Evolutionary conservation across 73 alveolate species (phyloP).

Genomic region (Uronychia setigera): DNA sequence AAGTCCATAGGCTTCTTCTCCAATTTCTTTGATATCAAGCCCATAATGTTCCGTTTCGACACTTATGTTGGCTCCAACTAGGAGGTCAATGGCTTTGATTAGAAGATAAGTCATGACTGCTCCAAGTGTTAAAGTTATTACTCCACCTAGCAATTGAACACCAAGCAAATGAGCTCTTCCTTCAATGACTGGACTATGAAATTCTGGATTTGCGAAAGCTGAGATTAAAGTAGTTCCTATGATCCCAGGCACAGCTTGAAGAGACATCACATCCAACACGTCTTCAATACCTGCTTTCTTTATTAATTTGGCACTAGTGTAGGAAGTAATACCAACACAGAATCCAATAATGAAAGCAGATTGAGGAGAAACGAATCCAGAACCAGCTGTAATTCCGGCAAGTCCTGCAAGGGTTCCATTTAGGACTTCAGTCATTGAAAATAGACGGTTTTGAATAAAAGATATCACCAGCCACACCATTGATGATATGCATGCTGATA

Average conservation of each 20-base stretch:
- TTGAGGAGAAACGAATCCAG: background rate
- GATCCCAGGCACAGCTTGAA: background rate
- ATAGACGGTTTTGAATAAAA: background rate
- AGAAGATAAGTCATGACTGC: background rate
- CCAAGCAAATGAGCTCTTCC: background rate
- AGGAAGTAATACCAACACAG: background rate
- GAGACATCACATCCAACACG: background rate
- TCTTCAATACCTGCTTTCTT: background rate
- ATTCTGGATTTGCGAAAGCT: background rate
- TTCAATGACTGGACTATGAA: background rate
- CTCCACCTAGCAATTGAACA: background rate
- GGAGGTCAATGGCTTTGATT: background rate
- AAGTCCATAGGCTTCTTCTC: background rate
- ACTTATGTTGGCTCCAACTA: background rate
- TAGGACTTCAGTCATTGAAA: background rate
- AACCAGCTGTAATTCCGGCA: background rate
- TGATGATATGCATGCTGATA: background rate
- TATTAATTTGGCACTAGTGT: background rate
- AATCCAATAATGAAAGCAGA: background rate
- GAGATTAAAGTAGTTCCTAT: background rate
- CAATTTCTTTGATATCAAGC: background rate
- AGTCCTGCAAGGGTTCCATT: constrained; percentile 1
- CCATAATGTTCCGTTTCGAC: background rate
- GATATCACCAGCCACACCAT: background rate
- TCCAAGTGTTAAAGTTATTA: background rate